Base-by-base conservation (phyloP, 768 basidiomycete species). In the Hericium erinaceus region DNA sequence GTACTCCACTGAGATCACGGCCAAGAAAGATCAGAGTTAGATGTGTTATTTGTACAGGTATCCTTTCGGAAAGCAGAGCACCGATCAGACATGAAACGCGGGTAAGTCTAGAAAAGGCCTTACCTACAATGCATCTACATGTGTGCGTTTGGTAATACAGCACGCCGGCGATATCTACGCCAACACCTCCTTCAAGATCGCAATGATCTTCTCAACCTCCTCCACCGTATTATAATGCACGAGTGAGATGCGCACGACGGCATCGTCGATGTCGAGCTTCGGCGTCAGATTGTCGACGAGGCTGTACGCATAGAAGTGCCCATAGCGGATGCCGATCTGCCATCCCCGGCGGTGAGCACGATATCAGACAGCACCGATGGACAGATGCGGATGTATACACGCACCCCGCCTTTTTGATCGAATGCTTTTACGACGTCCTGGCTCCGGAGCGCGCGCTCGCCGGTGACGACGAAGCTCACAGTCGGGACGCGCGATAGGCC, bases 221-320 rank as follows among this genome's bases (percentile, higher is more conserved):
- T 82, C 77, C 3, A 85, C 72, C 0, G 89, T 90, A 64, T 90
- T 89, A 64, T 90, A 89, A 63, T 91, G 89, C 22, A 89, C 86
- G 26, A 91, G 67, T 2, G 87, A 89, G 56, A 90, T 81, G 3
- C 89, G 79, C 20, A 89, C 84, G 3, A 87, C 83, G 0, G 82
- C 87, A 58, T 89, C 87, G 0, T 77, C 73, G 0, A 75, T 66
- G 62, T 86, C 80, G 48, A 87, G 58, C 60, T 80, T 80, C 8
- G 86, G 85, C 16, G 66, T 67, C 9, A 87, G 70, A 26, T 71
- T 69, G 7, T 76, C 72, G 9, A 87, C 69, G 15, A 89, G 71
- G 0, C 80, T 81, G 65, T 85, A 85, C 3, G 89, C 87, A 64
- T 90, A 89, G 65, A 85, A 89, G 66, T 91, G 84, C 1, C 89